Percentiles rank a stretch among this genome's conserved stretches.
Evolutionary conservation across 768 basidiomycete species (phyloP).

Genomic region (Suillus occidentalis): DNA sequence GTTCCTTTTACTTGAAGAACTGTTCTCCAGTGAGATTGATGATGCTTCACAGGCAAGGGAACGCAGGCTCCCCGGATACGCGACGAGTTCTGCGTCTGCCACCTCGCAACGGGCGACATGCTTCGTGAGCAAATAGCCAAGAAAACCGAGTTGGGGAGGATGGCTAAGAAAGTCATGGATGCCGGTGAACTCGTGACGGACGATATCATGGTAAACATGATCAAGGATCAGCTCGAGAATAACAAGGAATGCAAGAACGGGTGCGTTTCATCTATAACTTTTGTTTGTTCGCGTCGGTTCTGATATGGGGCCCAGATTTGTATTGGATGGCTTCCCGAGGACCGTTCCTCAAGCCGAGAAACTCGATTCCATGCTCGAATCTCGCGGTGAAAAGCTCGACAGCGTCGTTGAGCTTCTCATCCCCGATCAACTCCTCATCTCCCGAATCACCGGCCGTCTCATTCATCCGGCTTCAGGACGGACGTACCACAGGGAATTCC

Average conservation of each 20-base stretch:
- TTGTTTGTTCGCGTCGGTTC: neutral
- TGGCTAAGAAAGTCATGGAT: constrained; percentile 99
- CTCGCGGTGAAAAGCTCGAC: constrained; percentile 85
- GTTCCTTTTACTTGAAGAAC: constrained; percentile 20
- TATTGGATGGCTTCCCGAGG: constrained; percentile 98
- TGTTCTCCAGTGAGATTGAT: neutral
- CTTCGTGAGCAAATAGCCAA: constrained; percentile 88
- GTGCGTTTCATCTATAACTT: constrained; percentile 49
- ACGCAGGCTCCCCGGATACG: constrained; percentile 95
- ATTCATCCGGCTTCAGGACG: constrained; percentile 89
- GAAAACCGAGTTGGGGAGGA: constrained; percentile 84
- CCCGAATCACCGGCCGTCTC: constrained; percentile 94
- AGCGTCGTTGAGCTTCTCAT: constrained; percentile 91
- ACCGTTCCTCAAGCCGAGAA: constrained; percentile 97
- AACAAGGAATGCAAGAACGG: constrained; percentile 95
- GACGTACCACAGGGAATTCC: constrained; percentile 93
- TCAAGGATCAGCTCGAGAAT: constrained; percentile 90
- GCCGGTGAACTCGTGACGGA: constrained; percentile 92
- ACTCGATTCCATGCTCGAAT: constrained; percentile 85
- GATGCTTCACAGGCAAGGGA: constrained; percentile 74
- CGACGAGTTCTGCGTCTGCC: constrained; percentile 93
- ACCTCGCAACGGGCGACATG: constrained; percentile 99
- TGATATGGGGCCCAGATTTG: constrained; percentile 61
- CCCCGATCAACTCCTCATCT: constrained; percentile 93
- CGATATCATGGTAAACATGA: constrained; percentile 98